A percentile compares a stretch with the other conserved stretches of the same genome.
phyloP scores from a whole-genome alignment of 371 early-diverging fungal genomes.

The Dipsacomyces acuminosporus region DNA sequence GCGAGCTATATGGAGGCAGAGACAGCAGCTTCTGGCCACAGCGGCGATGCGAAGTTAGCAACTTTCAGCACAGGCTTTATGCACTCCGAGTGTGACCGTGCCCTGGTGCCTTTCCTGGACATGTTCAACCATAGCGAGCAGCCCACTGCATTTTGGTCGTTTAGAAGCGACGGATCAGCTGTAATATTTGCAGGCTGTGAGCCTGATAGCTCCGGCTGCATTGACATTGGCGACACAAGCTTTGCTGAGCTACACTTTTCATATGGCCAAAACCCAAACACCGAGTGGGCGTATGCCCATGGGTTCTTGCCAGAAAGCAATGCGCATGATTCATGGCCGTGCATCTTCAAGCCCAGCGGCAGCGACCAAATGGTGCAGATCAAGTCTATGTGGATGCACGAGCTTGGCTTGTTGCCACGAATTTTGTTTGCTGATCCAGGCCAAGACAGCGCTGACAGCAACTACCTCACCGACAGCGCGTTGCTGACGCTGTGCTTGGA shows the following conservation, averaged over 20 bases:
- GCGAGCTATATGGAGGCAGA: conserved; percentile 15
- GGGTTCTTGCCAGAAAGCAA: conserved; percentile 25
- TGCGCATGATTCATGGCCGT: conserved; percentile 22
- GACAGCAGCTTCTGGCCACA: too few species aligned
- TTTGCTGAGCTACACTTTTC: conserved; percentile 17
- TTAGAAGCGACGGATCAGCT: conserved; percentile 9
- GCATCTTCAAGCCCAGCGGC: conserved; percentile 9
- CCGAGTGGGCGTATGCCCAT: conserved; percentile 38
- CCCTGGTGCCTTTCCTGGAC: conserved; percentile 23
- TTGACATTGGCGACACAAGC: neutral
- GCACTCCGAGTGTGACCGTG: conserved; percentile 9
- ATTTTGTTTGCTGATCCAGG: conserved; percentile 13
- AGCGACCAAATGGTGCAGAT: conserved; percentile 8
- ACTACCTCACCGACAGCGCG: neutral
- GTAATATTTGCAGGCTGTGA: neutral
- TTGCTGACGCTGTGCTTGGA: conserved; percentile 20
- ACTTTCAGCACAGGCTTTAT: neutral
- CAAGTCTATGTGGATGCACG: conserved; percentile 28
- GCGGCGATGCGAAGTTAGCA: too few species aligned
- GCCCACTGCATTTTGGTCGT: conserved; percentile 17
- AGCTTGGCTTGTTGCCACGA: conserved; percentile 16
- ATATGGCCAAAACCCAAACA: conserved; percentile 26
- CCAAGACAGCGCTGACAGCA: neutral
- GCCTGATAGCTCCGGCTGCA: neutral
- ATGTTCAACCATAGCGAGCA: conserved; percentile 27